Base-by-base conservation (phyloP, 139 green algal species). In the Nannochloris sp. region DNA sequence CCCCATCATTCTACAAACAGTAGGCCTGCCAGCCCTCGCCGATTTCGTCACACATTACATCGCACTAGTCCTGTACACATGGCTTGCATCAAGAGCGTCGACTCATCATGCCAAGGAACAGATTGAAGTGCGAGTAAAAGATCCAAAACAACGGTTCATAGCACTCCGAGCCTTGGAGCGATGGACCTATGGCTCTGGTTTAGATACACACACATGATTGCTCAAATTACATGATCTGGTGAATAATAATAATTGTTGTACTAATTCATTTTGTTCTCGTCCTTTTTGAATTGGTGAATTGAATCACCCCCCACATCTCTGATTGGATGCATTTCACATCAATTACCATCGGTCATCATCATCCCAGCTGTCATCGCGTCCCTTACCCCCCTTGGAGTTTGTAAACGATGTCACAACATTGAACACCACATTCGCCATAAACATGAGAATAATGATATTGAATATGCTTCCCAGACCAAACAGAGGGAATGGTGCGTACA, bases 21-120 rank as follows among this genome's bases (percentile, higher is more conserved):
- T 89, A 31, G 84, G 84, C 6, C 70, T 67, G 0, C 49, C 33
- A 0, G 62, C 85, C 6, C 65, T 92, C 45, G 44, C 50, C 10
- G 75, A 89, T 67, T 92, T 83, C 82, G 28, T 82, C 50, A 36
- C 62, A 46, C 85, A 92, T 63, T 82, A 89, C 12, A 43, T 43
- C 1, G 69, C 45, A 17, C 70, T 92, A 10, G 79, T 59, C 0
- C 48, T 58, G 0, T 91, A 85, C 73, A 80, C 75, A 40, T 40
- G 33, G 33, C 11, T 40, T 12, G 12, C 33, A 40, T 40, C 33
- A 13, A 40, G 8, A 0, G 43, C 43, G 4, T 17, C 53, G 4
- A 13, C 13, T 10, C 5, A 62, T 2, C 16, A 62, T 44, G 1
- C 57, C 17, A 23, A 25, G n/a, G 31, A 62, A 46, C 2, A 9